Evolutionary conservation across 1,284 basidiomycete genomes (phyloP), one percentile per base, ranked within the genome.

Genomic region (Austroboletus niveus): DNA sequence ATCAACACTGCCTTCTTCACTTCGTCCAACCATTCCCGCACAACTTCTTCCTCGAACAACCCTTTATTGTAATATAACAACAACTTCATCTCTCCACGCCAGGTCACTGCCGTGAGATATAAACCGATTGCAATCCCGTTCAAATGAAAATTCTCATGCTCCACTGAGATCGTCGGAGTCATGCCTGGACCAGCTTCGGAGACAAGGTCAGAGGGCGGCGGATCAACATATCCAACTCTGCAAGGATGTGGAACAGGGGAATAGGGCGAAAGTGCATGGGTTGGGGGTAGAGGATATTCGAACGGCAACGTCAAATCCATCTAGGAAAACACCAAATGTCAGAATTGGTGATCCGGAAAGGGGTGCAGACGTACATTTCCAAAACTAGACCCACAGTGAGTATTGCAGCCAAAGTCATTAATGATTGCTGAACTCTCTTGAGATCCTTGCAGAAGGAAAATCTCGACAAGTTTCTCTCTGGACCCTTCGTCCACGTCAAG

Each of bases 21-120:
- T 57, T 80, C 76, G 5, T 63, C 56, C 31, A 80, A 52, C 76
- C 77, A 79, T 56, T 78, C 76, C 7, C 52, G 51, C 8, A 77
- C 66, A 3, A 71, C 47, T 1, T 52, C 65, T 22, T 67, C 58
- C 3, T 74, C 68, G 44, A 70, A 79, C 2, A 73, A 72, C 56
- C 78, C 76, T 6, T 58, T 56, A 51, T 79, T 78, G 57, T 65
- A 79, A 50, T 65, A 72, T 0, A 74, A 49, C 15, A 58, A 42
- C 17, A 79, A 41, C 9, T 56, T 60, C 32, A 80, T 51, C 30
- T 9, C 45, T 10, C 48, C 57, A 12, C 10, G n/a, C 20, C 8
- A 22, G 9, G 17, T 42, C 8, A 8, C 52, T 4, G 79, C 74
- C 3, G 75, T 73, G 1, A 80, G 67, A 53, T 80, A 81, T 20